phyloP scores from a whole-genome alignment of 2,329 filamentous ascomycete genomes.

The Neofusicoccum cordaticola region DNA sequence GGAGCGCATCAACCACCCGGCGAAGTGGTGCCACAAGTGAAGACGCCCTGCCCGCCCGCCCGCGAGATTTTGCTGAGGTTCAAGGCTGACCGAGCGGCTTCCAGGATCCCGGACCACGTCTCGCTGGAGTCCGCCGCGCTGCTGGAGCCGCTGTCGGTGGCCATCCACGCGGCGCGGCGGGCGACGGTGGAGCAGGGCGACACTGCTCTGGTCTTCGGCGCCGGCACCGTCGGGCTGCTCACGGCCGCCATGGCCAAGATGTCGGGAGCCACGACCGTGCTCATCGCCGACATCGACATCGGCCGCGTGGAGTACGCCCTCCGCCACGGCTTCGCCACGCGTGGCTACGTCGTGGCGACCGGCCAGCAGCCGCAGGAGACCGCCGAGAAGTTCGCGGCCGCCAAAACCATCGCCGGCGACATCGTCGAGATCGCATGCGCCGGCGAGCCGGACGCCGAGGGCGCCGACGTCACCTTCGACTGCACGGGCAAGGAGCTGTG shows the following conservation, averaged over 20 bases:
- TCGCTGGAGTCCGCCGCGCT: slow-evolving; percentile 39
- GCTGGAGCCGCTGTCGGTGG: slow-evolving; percentile 69
- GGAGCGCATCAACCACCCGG: slow-evolving; percentile 43
- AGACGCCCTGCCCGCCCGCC: slow-evolving; percentile 27
- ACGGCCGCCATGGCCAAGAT: slow-evolving; percentile 41
- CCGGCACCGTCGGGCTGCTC: slow-evolving; percentile 59
- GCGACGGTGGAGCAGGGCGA: slow-evolving; percentile 70
- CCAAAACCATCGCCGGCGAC: slow-evolving; percentile 36
- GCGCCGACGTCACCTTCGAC: slow-evolving; percentile 41
- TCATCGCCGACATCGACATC: slow-evolving; percentile 41
- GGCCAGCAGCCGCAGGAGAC: not conserved
- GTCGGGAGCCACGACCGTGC: slow-evolving; percentile 40
- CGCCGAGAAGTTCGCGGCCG: slow-evolving; percentile 29
- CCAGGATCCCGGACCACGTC: slow-evolving; percentile 39
- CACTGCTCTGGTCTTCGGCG: slow-evolving; percentile 79
- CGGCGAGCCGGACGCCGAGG: slow-evolving; percentile 37
- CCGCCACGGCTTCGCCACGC: slow-evolving; percentile 38
- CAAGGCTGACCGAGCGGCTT: slow-evolving; percentile 20
- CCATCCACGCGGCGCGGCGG: slow-evolving; percentile 79
- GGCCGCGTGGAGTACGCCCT: slow-evolving; percentile 41
- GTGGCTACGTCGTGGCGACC: slow-evolving; percentile 28
- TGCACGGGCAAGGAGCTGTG: slow-evolving; percentile 44
- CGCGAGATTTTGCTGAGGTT: not conserved
- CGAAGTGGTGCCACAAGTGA: slow-evolving; percentile 46
- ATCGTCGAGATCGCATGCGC: slow-evolving; percentile 36